These are phyloP conservation scores for Kickxella alabastrina DNA, from an alignment of 192 early-diverging fungal species.

Conservation along the genomic window DNA sequence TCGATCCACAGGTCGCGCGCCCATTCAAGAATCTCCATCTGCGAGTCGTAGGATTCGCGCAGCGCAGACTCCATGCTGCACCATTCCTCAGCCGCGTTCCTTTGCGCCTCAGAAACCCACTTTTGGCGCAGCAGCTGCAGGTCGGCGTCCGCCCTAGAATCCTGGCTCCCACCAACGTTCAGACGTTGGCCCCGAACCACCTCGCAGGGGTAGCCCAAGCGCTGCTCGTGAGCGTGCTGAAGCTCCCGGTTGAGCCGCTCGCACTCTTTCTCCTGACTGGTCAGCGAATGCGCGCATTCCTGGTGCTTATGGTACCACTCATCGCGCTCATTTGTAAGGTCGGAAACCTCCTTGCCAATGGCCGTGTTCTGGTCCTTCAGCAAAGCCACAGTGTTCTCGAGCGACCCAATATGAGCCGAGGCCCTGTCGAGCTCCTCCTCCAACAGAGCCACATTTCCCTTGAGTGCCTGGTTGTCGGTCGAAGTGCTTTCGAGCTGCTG, in stretches of 20 bases:
- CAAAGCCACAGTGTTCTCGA: too few species aligned
- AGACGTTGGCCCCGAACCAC: too few species aligned
- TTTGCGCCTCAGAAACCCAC: constrained; percentile 3
- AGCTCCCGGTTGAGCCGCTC: constrained; percentile 10
- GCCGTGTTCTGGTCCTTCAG: too few species aligned
- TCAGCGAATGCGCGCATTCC: constrained; percentile 14
- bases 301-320: constrained; percentile 33
- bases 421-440: too few species aligned
- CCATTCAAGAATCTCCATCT: constrained; percentile 30
- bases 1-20: constrained; percentile 26
- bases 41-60: constrained; percentile 24
- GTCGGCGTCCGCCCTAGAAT: constrained; percentile 4
- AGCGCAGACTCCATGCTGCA: constrained; percentile 12
- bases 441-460: too few species aligned
- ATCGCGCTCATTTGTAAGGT: constrained; percentile 17
- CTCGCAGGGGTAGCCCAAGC: too few species aligned
- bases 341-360: not conserved
- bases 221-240: too few species aligned
- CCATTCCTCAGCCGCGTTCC: constrained; percentile 15
- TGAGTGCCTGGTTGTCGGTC: too few species aligned
- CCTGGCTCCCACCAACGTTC: too few species aligned
- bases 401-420: too few species aligned
- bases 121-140: constrained; percentile 9
- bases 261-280: constrained; percentile 21
- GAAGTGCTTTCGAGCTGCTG: too few species aligned